Conservation (phyloP, 1,284 basidiomycete species). For the Wolfiporia cocos region DNA sequence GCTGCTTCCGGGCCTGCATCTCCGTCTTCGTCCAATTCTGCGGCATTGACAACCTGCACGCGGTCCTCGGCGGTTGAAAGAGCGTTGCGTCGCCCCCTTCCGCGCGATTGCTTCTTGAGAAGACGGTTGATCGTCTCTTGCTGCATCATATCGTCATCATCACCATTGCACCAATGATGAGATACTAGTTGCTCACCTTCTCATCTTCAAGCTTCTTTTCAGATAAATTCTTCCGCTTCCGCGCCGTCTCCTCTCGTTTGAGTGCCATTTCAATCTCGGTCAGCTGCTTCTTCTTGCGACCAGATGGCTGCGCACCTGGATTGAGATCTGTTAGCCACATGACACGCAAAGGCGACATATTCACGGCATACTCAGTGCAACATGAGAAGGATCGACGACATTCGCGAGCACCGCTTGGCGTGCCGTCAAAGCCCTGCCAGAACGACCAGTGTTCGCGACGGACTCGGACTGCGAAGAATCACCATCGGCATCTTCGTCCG, state of each 20-base stretch:
- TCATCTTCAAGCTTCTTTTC: conserved; percentile 93
- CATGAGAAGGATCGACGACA: conserved; percentile 58
- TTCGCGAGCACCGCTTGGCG: conserved; percentile 69
- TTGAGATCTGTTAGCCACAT: background rate
- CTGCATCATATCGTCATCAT: conserved; percentile 27
- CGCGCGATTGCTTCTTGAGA: conserved; percentile 80
- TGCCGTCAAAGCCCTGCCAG: conserved; percentile 52
- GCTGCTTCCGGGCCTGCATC: conserved; percentile 15
- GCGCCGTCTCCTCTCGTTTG: conserved; percentile 79
- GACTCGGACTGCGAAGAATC: conserved; percentile 25
- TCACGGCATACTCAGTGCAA: conserved; percentile 49
- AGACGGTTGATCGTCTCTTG: conserved; percentile 88
- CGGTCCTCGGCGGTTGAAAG: conserved; percentile 41
- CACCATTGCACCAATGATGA: background rate
- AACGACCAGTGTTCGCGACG: conserved; percentile 26
- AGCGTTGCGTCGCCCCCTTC: conserved; percentile 57
- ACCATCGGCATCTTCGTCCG: conserved; percentile 36
- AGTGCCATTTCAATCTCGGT: conserved; percentile 82
- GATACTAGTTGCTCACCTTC: conserved; percentile 49
- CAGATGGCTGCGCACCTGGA: conserved; percentile 37
- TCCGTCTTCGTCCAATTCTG: conserved; percentile 27
- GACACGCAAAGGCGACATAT: conserved; percentile 24
- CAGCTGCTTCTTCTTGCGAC: conserved; percentile 68
- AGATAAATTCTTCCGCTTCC: conserved; percentile 78
- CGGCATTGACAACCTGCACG: conserved; percentile 24